Evolutionary conservation across 2,329 filamentous ascomycete genomes (phyloP).

Genomic region (Fusarium coffeatum): DNA sequence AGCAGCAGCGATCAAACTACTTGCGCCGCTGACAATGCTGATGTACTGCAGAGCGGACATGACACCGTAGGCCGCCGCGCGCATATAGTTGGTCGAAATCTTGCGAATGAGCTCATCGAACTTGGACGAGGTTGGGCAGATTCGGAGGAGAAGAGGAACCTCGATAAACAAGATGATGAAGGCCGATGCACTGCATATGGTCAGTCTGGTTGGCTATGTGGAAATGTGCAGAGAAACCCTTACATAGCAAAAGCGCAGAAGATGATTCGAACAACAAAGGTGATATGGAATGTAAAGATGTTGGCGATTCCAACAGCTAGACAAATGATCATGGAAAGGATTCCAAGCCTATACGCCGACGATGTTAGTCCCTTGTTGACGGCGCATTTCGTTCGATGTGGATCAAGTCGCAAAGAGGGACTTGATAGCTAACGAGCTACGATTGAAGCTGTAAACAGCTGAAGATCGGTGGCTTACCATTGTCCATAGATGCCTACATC

Average conservation of each 20-base stretch:
- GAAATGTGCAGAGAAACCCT: constrained; percentile 44
- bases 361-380: constrained; percentile 22
- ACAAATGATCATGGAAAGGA: constrained; percentile 77
- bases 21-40: constrained; percentile 72
- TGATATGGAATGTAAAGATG: constrained; percentile 66
- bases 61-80: constrained; percentile 83
- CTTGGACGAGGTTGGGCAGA: constrained; percentile 91
- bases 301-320: constrained; percentile 76
- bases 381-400: constrained; percentile 15
- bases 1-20: constrained; percentile 86
- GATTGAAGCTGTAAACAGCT: constrained; percentile 11
- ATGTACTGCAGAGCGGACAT: constrained; percentile 90
- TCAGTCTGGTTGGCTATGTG: constrained; percentile 7
- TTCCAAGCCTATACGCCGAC: constrained; percentile 67
- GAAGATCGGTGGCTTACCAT: constrained; percentile 67
- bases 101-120: constrained; percentile 92
- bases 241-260: constrained; percentile 67
- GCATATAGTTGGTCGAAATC: constrained; percentile 97
- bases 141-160: constrained; percentile 92
- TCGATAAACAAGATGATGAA: constrained; percentile 87
- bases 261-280: constrained; percentile 57
- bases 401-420: constrained; percentile 11
- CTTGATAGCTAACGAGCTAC: constrained; percentile 23
- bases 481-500: constrained; percentile 76
- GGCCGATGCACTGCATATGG: constrained; percentile 67